Conservation (phyloP, 1,284 basidiomycete species). For the Cutaneotrichosporon sp. region DNA sequence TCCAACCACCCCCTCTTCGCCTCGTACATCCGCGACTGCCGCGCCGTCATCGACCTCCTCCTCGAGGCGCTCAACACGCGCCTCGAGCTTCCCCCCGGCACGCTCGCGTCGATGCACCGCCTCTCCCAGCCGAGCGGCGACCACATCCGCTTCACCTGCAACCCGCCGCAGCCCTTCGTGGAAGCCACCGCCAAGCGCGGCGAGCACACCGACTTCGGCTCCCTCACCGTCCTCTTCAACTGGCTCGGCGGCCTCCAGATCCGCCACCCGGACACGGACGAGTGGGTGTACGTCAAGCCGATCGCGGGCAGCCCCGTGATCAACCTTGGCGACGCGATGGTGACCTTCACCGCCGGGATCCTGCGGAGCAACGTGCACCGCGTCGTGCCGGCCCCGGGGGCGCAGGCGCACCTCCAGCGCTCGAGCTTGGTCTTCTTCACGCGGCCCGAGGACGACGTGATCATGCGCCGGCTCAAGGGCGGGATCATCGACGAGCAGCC, state of each 20-base stretch:
- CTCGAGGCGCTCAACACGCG: slow-evolving; percentile 62
- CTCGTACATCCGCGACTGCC: slow-evolving; percentile 28
- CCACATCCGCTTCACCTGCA: slow-evolving; percentile 63
- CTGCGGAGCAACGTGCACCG: slow-evolving; percentile 49
- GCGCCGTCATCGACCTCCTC: slow-evolving; percentile 60
- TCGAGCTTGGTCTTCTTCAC: slow-evolving; percentile 67
- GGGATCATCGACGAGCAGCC: slow-evolving; percentile 35
- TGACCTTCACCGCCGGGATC: slow-evolving; percentile 63
- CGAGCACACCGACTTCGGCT: slow-evolving; percentile 39
- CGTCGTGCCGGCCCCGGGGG: slow-evolving; percentile 56
- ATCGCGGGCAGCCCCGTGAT: slow-evolving; percentile 64
- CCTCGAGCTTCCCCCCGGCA: slow-evolving; percentile 61
- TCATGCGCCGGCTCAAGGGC: slow-evolving; percentile 36
- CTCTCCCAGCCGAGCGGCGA: slow-evolving; percentile 60
- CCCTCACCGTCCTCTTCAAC: slow-evolving; percentile 54
- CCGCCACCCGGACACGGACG: slow-evolving; percentile 62
- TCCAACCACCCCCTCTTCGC: slow-evolving; percentile 22
- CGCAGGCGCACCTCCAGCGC: slow-evolving; percentile 58
- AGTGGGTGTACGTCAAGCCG: slow-evolving; percentile 70
- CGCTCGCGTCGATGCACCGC: slow-evolving; percentile 58
- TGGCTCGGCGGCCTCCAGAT: slow-evolving; percentile 71
- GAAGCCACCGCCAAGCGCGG: slow-evolving; percentile 23
- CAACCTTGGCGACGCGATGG: slow-evolving; percentile 64
- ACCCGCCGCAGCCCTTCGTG: slow-evolving; percentile 42
- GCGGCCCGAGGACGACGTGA: slow-evolving; percentile 62